Conservation (phyloP, 169 alveolate genomes). For the Cryptosporidium xiaoi region DNA sequence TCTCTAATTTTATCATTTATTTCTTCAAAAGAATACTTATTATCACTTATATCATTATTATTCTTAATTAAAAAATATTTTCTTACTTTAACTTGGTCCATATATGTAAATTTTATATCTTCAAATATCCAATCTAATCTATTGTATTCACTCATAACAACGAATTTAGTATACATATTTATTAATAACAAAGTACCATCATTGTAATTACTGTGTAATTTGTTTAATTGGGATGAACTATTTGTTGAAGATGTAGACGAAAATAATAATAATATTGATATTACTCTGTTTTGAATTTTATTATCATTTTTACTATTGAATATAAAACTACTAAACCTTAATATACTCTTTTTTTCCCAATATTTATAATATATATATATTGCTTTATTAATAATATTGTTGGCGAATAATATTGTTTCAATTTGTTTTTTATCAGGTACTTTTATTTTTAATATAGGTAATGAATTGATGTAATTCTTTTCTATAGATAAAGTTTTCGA, state of each 20-base stretch:
- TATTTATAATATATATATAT: conserved; percentile 1
- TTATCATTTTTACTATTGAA: background rate
- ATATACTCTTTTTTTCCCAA: conserved; percentile 8
- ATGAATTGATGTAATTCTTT: background rate
- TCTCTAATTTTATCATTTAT: background rate
- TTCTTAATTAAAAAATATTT: conserved; percentile 1
- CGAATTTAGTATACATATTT: conserved; percentile 6
- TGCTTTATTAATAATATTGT: background rate
- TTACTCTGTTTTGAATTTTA: background rate
- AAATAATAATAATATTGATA: background rate
- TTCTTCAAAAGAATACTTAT: background rate
- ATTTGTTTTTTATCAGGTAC: background rate
- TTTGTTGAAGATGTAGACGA: too few relatives aligned
- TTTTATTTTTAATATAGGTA: conserved; percentile 17
- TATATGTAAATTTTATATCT: conserved; percentile 14
- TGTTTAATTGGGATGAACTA: too few relatives aligned
- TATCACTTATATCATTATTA: background rate
- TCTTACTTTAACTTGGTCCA: background rate
- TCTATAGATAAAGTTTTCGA: conserved; percentile 1
- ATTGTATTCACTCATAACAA: background rate
- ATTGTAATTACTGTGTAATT: background rate
- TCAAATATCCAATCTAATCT: conserved; percentile 27
- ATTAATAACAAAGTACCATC: background rate
- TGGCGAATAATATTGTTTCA: background rate
- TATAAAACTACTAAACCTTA: background rate